A percentile compares a stretch with the other conserved stretches of the same genome.
Evolutionary conservation across 495 filamentous ascomycete genomes (phyloP).

Genomic region (Penicillium maclennaniae): DNA sequence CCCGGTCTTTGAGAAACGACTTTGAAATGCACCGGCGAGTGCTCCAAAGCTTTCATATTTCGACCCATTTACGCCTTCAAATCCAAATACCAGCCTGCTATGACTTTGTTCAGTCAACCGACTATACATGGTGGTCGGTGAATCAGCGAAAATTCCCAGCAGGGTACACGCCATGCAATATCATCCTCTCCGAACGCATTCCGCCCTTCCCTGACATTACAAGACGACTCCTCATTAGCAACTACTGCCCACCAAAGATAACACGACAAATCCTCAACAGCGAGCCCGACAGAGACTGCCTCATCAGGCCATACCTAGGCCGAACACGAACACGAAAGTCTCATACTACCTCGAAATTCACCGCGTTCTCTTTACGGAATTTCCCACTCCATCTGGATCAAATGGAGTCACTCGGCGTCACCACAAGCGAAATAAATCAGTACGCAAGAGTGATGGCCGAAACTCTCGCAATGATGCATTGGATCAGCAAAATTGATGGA

Average conservation of each 20-base stretch:
- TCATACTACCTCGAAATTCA: constrained; percentile 7
- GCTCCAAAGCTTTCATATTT: constrained; percentile 5
- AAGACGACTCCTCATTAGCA: constrained; percentile 27
- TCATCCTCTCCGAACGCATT: constrained; percentile 38
- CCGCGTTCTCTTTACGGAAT: constrained; percentile 40
- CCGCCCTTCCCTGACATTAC: constrained; percentile 26
- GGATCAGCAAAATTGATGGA: constrained; percentile 39
- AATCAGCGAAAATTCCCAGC: constrained; percentile 27
- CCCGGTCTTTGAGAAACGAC: constrained; percentile 32
- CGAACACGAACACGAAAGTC: constrained; percentile 18
- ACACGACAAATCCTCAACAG: constrained; percentile 21
- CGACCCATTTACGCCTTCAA: background rate
- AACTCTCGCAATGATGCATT: constrained; percentile 44
- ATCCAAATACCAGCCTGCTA: constrained; percentile 21
- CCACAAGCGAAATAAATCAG: constrained; percentile 5
- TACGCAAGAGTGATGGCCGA: constrained; percentile 40
- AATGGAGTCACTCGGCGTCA: constrained; percentile 37
- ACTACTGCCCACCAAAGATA: constrained; percentile 29
- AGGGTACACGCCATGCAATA: constrained; percentile 34
- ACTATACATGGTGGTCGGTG: constrained; percentile 31
- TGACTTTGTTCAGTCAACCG: constrained; percentile 15
- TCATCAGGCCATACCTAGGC: constrained; percentile 46
- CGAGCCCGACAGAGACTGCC: constrained; percentile 36
- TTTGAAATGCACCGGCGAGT: constrained; percentile 29
- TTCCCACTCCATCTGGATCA: constrained; percentile 48